A percentile compares a stretch with the other conserved stretches of the same genome.
phyloP scores from a whole-genome alignment of 805 yeast genomes.

The Candida patagonica region DNA sequence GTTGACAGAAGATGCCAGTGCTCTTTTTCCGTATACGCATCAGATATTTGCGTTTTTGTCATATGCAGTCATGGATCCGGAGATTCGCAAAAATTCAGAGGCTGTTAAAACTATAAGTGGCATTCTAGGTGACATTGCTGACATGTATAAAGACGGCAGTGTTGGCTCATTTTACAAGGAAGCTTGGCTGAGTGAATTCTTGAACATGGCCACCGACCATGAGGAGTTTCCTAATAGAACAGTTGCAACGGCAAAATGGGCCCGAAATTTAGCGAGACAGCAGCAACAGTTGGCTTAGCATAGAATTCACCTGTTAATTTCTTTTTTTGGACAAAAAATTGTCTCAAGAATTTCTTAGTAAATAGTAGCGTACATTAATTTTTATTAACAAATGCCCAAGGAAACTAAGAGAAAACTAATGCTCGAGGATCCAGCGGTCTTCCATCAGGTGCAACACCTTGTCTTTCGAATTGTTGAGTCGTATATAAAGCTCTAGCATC shows the following conservation, averaged over 20 bases:
- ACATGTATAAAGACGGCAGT: slow-evolving; percentile 74
- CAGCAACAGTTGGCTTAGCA: too few relatives aligned
- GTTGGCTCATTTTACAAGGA: slow-evolving; percentile 56
- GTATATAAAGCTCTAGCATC: slow-evolving; percentile 55
- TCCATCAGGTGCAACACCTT: slow-evolving; percentile 57
- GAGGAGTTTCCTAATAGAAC: slow-evolving; percentile 40
- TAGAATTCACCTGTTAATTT: too few relatives aligned
- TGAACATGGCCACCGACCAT: slow-evolving; percentile 59
- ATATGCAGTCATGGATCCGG: slow-evolving; percentile 48
- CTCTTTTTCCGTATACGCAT: slow-evolving; percentile 54
- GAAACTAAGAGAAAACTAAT: slow-evolving; percentile 27
- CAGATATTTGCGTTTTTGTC: slow-evolving; percentile 64
- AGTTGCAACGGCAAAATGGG: slow-evolving; percentile 95
- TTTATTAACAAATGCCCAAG: not conserved
- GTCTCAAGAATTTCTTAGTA: too few relatives aligned
- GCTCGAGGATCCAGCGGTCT: slow-evolving; percentile 59
- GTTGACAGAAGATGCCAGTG: slow-evolving; percentile 57
- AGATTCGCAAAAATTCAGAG: slow-evolving; percentile 53
- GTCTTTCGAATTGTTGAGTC: slow-evolving; percentile 35
- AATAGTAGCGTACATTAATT: not conserved
- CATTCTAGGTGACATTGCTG: slow-evolving; percentile 83
- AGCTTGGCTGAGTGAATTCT: slow-evolving; percentile 72
- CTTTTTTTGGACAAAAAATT: too few relatives aligned
- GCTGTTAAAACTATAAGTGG: slow-evolving; percentile 83
- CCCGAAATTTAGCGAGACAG: too few relatives aligned